phyloP scores from a whole-genome alignment of 176 grass and related monocot genomes.

The Phoenix dactylifera region DNA sequence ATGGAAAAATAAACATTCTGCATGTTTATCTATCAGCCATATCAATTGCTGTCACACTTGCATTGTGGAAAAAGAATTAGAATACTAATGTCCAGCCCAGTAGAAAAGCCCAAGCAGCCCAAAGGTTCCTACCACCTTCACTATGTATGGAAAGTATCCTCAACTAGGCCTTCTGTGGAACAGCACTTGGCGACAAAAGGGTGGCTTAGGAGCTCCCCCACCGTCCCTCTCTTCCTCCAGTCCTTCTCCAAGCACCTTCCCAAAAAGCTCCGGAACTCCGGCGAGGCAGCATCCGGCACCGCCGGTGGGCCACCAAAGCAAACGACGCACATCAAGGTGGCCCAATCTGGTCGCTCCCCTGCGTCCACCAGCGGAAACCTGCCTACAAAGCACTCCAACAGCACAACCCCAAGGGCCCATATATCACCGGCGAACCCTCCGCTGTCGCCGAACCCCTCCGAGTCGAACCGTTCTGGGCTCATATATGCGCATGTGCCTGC shows the following conservation, averaged over 20 bases:
- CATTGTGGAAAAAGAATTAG: no score
- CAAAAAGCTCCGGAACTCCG: slow-evolving; percentile 25
- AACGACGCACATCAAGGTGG: slow-evolving; percentile 4
- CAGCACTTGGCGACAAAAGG: slow-evolving; percentile 16
- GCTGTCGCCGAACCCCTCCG: slow-evolving; percentile 16
- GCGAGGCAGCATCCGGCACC: slow-evolving; percentile 15
- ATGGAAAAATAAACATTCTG: no score
- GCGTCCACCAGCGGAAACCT: slow-evolving; percentile 25
- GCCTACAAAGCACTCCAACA: slow-evolving; percentile 27
- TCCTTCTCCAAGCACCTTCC: slow-evolving; percentile 28
- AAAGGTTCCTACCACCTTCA: no score
- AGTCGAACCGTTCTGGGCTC: slow-evolving; percentile 36
- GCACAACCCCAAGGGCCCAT: slow-evolving; percentile 34
- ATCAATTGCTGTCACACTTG: no score
- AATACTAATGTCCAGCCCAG: no score
- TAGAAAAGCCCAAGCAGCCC: no score
- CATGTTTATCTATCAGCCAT: no score
- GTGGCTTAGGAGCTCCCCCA: slow-evolving; percentile 28
- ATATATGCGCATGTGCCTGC: slow-evolving; percentile 26
- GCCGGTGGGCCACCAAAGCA: slow-evolving; percentile 18
- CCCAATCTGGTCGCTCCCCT: slow-evolving; percentile 22
- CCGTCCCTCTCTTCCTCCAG: slow-evolving; percentile 18
- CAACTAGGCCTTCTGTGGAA: no score
- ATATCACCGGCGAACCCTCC: slow-evolving; percentile 19
- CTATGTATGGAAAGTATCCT: no score